A percentile compares a stretch with the other conserved stretches of the same genome.
These are phyloP conservation scores for Lentinus brumalis DNA, from an alignment of 768 basidiomycete species.

Conservation along the genomic window DNA sequence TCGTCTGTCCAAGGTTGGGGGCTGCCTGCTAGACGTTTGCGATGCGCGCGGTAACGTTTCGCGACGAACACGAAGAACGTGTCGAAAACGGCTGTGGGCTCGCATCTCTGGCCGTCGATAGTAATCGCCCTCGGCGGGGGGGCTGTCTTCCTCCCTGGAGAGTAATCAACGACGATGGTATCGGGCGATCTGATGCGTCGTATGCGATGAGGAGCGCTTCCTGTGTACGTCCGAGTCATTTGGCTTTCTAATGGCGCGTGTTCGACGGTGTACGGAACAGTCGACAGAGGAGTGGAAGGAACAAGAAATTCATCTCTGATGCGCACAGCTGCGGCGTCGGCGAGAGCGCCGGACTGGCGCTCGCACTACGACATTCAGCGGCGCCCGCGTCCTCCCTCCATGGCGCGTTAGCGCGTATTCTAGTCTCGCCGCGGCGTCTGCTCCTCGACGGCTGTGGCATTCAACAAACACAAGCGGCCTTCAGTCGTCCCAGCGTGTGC, in stretches of 20 bases:
- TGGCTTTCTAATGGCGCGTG: too few species aligned
- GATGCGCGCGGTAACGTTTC: constrained; percentile 33
- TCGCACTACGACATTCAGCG: too few species aligned
- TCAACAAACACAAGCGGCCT: too few species aligned
- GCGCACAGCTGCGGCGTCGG: too few species aligned
- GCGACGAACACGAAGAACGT: constrained; percentile 34
- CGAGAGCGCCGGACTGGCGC: too few species aligned
- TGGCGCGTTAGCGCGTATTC: too few species aligned
- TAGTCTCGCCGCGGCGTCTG: too few species aligned
- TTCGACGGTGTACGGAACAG: background rate
- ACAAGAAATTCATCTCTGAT: too few species aligned
- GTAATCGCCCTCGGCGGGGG: constrained; percentile 14
- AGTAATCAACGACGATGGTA: constrained; percentile 3
- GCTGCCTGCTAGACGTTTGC: constrained; percentile 30
- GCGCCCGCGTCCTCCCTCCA: too few species aligned
- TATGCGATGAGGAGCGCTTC: background rate
- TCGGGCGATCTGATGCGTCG: background rate
- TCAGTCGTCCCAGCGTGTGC: too few species aligned
- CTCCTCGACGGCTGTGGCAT: too few species aligned
- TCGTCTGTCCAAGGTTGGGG: constrained; percentile 63
- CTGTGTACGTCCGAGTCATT: constrained; percentile 9
- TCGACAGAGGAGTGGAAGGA: too few species aligned
- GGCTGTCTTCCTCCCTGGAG: constrained; percentile 2
- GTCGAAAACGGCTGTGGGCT: constrained; percentile 29
- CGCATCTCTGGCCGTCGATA: constrained; percentile 28